Conservation (phyloP, 495 filamentous ascomycete genomes). For the Annulohypoxylon nitens region DNA sequence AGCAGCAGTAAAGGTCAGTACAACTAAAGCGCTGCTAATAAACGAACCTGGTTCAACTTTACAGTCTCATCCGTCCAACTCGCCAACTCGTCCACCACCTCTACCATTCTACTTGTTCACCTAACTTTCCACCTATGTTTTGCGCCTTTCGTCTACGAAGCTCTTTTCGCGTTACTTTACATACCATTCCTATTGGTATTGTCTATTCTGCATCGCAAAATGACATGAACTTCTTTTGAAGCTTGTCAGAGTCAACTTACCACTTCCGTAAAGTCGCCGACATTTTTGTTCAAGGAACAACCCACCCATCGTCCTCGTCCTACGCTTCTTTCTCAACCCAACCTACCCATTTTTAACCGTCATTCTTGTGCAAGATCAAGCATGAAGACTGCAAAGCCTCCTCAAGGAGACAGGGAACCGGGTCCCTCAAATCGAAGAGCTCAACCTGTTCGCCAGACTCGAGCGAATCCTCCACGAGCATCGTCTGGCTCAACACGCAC, state of each 20-base stretch:
- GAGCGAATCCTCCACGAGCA: constrained; percentile 65
- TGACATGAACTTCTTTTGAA: constrained; percentile 52
- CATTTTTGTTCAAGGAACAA: constrained; percentile 29
- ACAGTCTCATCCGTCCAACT: constrained; percentile 28
- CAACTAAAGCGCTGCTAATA: not conserved
- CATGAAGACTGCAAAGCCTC: constrained; percentile 67
- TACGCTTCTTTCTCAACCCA: constrained; percentile 26
- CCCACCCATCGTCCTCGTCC: not conserved
- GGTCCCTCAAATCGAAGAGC: constrained; percentile 64
- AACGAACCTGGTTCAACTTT: constrained; percentile 14
- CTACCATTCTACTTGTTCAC: constrained; percentile 28
- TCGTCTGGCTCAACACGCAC: constrained; percentile 59
- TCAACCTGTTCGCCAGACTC: constrained; percentile 71
- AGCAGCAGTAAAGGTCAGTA: not conserved
- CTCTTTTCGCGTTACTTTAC: constrained; percentile 38
- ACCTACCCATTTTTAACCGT: constrained; percentile 15
- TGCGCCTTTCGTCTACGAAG: constrained; percentile 46
- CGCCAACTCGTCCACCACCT: constrained; percentile 1
- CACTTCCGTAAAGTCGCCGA: constrained; percentile 32
- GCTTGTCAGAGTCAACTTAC: constrained; percentile 41
- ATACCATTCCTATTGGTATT: constrained; percentile 30
- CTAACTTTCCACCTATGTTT: constrained; percentile 23
- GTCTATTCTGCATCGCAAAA: constrained; percentile 44
- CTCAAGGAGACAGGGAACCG: constrained; percentile 52
- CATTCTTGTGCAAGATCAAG: constrained; percentile 24